phyloP scores from a whole-genome alignment of 108 stramenopile species.

The Discostella stelligeroides region DNA sequence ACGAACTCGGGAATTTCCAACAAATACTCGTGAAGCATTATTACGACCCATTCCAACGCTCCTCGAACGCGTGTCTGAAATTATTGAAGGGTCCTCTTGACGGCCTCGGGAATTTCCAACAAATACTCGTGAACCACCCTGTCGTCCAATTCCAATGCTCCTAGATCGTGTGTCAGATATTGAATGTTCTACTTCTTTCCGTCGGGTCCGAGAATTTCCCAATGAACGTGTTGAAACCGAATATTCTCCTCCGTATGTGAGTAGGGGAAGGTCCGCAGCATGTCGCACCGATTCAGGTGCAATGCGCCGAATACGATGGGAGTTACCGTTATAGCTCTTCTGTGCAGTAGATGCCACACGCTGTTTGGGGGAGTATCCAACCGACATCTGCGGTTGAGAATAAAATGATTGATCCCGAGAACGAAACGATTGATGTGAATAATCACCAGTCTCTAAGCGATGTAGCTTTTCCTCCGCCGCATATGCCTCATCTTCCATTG shows the following conservation, averaged over 20 bases:
- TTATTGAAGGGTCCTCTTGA: no score
- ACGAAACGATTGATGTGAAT: not conserved
- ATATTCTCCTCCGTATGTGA: no score
- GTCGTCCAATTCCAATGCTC: not conserved
- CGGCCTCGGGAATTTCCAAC: not conserved
- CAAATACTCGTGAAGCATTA: not conserved
- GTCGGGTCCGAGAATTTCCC: not conserved
- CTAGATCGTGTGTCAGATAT: no score
- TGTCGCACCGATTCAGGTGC: no score
- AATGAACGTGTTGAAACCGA: no score
- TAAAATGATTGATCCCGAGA: not conserved
- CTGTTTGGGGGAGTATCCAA: not conserved
- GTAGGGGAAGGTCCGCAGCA: no score
- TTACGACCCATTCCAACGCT: not conserved
- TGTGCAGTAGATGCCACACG: not conserved
- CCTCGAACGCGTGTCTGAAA: no score
- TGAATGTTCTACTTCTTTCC: no score
- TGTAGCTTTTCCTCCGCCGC: slow-evolving; percentile 17
- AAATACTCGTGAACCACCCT: not conserved
- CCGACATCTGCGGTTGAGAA: not conserved
- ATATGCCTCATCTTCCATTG: slow-evolving; percentile 33
- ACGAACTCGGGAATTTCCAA: not conserved
- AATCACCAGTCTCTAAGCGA: slow-evolving; percentile 10
- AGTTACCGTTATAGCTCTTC: not conserved
- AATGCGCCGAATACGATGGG: no score